phyloP scores from a whole-genome alignment of 257 asterid species.

The Solanum bukasovii region DNA sequence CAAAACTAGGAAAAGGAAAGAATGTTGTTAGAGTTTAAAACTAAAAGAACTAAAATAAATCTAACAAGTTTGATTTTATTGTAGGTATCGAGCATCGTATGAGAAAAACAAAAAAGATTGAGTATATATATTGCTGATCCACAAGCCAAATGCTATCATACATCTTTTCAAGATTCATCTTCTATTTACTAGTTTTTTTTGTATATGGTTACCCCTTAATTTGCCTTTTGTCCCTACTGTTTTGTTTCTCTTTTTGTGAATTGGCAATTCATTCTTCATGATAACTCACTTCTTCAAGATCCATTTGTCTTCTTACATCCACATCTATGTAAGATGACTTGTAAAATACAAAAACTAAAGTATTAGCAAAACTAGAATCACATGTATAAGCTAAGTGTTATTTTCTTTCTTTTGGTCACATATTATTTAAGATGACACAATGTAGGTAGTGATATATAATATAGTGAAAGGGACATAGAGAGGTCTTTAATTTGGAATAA shows the following conservation, averaged over 20 bases:
- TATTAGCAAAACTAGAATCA: not conserved
- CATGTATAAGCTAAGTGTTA: not conserved
- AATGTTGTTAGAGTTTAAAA: not conserved
- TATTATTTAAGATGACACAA: not conserved
- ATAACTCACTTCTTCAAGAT: not conserved
- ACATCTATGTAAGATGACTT: not conserved
- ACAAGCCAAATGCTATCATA: not conserved
- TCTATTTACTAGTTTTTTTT: conserved; percentile 4
- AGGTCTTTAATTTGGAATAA: not conserved
- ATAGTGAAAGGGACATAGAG: not conserved
- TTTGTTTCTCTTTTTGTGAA: conserved; percentile 2
- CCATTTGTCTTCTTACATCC: not conserved
- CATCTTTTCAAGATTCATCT: conserved; percentile 15
- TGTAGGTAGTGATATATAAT: not conserved
- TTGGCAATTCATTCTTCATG: conserved; percentile 5
- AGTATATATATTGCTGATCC: not conserved
- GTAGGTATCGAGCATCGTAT: not conserved
- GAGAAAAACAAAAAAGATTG: not conserved
- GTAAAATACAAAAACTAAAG: not conserved
- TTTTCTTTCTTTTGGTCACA: not conserved
- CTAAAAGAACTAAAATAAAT: not conserved
- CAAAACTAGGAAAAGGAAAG: not conserved
- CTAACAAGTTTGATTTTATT: not conserved
- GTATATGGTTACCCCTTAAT: not conserved
- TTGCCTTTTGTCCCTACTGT: conserved; percentile 16